Base-by-base conservation (phyloP, 805 yeast genomes). In the Starmerella gropengiesseri region DNA sequence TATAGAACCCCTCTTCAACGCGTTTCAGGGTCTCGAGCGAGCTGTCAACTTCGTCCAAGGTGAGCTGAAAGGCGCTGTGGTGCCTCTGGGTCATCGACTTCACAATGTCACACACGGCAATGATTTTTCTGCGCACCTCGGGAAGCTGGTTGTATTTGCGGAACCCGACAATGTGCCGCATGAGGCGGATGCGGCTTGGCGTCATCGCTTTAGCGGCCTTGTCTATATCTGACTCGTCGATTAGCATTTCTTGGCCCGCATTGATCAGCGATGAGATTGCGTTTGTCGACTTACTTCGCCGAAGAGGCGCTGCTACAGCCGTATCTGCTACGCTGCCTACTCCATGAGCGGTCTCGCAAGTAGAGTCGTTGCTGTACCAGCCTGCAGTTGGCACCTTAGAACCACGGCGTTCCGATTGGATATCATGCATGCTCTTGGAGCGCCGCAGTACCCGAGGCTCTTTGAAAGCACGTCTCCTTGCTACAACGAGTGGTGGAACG, bases 101-200 rank as follows among this genome's bases (percentile, higher is more conserved):
- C 6, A 48, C 26, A 27, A 17, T 18, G 13, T 17, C 14, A 16
- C 44, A 33, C 14, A 20, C 12, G 7, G 21, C 28, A 7, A n/a
- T 18, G 6, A 39, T 11, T 19, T 11, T 14, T 12, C 12, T 17
- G 1, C 25, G 29, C 8, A 33, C 4, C 3, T 14, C 25, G 3
- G 31, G 18, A 2, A 38, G 23, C 20, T 22, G 27, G 31, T 40
- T 33, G 32, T 47, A 39, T 25, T 14, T 32, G 13, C 49, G 45
- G 31, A 48, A 48, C 12, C 52, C 52, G 11, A 42, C 8, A 5
- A 43, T 19, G 20, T 46, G 46, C 7, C 43, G 34, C 39, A 36
- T 21, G 18, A 17, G 26, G 18, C 31, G 16, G 14, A 36, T 25
- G 11, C 39, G 31, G 18, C 39, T 36, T 18, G 39, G 37, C 29